Evolutionary conservation across 2,329 filamentous ascomycete species (phyloP).

Genomic region (Plectosphaerella plurivora): DNA sequence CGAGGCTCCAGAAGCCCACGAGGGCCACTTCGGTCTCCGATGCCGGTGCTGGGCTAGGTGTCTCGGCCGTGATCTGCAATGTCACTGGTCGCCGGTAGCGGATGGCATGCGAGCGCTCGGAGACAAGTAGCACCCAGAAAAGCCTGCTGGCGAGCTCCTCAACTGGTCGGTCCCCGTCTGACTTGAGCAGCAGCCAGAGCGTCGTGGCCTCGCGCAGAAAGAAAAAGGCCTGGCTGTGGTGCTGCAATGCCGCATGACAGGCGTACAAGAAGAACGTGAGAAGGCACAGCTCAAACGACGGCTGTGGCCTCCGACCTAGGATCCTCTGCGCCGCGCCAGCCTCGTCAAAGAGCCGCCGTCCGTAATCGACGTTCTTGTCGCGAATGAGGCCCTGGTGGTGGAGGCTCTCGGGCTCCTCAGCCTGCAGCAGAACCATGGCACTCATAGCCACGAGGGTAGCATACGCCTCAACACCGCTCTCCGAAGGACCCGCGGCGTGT

Average conservation of each 20-base stretch:
- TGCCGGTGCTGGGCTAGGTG: slow-evolving; percentile 3
- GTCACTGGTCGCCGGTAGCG: slow-evolving; percentile 38
- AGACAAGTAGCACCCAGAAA: slow-evolving; percentile 39
- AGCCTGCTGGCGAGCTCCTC: slow-evolving; percentile 26
- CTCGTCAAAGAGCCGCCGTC: slow-evolving; percentile 30
- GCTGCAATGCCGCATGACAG: slow-evolving; percentile 34
- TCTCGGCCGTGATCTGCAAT: slow-evolving; percentile 32
- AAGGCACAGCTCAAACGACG: slow-evolving; percentile 32
- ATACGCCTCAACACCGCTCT: slow-evolving; percentile 26
- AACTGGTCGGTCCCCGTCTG: slow-evolving; percentile 17
- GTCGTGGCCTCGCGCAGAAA: slow-evolving; percentile 39
- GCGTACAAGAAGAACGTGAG: slow-evolving; percentile 40
- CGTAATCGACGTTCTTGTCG: slow-evolving; percentile 31
- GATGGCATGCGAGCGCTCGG: slow-evolving; percentile 39
- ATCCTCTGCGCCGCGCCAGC: slow-evolving; percentile 25
- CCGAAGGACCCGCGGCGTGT: slow-evolving; percentile 13
- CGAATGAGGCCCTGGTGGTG: slow-evolving; percentile 25
- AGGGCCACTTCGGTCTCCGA: slow-evolving; percentile 25
- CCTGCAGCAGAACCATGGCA: slow-evolving; percentile 35
- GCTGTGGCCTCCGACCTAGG: slow-evolving; percentile 25
- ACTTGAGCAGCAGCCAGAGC: slow-evolving; percentile 27
- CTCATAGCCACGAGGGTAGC: slow-evolving; percentile 32
- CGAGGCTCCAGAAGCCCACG: slow-evolving; percentile 33
- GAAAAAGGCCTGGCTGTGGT: slow-evolving; percentile 37
- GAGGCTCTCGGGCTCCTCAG: slow-evolving; percentile 28